Evolutionary conservation across 2,329 filamentous ascomycete species (phyloP), one percentile per base, ranked within the genome.

Genomic region (Paracamarosporium sp.): DNA sequence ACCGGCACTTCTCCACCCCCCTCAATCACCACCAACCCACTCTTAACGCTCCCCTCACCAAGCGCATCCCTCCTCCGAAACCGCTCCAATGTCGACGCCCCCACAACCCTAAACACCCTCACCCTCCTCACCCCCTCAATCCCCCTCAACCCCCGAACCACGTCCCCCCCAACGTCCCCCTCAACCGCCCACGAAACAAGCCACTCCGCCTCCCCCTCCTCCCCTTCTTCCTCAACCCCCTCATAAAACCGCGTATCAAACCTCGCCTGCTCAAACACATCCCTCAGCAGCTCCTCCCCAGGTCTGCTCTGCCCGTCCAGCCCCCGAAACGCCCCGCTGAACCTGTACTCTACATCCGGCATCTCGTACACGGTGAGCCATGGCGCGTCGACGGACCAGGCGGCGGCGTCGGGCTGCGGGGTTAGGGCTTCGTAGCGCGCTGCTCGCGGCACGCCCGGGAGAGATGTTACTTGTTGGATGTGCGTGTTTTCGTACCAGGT

Each of bases 321-420:
- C 2, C 62, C 51, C 11, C 59, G 61, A 55, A 73, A 74, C 27
- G 63, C 70, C 8, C 33, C n/a, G 0, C 43, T 64, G 15, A 61
- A 5, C 15, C 66, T 52, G 47, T 61, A 74, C 4, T 36, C 59
- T 1, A 73, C 22, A 28, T 71, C 65, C 3, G 61, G 59, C 59
- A 74, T 65, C 40, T 69, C 65, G 54, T 74, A 74, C 12, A 72
- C 38, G 0, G 69, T 69, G 13, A 75, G 44, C 69, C 65, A 74
- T 0, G 63, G 64, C 17, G 65, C 64, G 15, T 58, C 40, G 1
- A 35, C 30, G 9, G 56, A 62, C 25, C 43, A 63, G 2, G 44
- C 36, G 15, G 47, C 22, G 1, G 31, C 20, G n/a, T 31, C 28
- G 5, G 62, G 62, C 22, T 61, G 50, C 2, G 60, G 61, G n/a